Evolutionary conservation across 306 rosid species (phyloP).

Genomic region (Ochetophila trinervis): DNA sequence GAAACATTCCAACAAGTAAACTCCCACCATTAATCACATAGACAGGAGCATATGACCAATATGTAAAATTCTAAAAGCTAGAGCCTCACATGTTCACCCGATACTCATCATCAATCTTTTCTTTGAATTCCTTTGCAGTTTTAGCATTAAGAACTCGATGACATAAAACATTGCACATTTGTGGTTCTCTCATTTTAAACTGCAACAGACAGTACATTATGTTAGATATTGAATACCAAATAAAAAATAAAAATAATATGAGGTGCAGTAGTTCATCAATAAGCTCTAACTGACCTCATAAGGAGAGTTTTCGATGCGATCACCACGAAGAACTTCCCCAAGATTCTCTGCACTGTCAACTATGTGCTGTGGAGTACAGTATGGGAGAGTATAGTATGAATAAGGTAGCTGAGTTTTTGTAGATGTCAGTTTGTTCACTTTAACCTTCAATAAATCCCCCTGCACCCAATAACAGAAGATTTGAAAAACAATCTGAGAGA

Average conservation of each 20-base stretch:
- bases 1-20: neutral
- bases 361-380: conserved; percentile 64
- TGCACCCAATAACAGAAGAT: conserved; percentile 40
- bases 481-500: neutral
- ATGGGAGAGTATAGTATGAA: conserved; percentile 73
- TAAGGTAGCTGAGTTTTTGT: conserved; percentile 90
- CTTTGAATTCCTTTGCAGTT: conserved; percentile 66
- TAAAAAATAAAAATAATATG: conserved; percentile 1
- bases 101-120: conserved; percentile 83
- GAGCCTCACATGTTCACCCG: conserved; percentile 77
- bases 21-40: neutral
- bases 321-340: conserved; percentile 95
- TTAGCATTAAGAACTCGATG: conserved; percentile 53
- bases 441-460: conserved; percentile 71
- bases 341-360: conserved; percentile 92
- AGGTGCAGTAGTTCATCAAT: neutral
- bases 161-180: conserved; percentile 71
- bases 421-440: conserved; percentile 85
- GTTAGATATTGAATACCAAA: conserved; percentile 22
- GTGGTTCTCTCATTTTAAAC: conserved; percentile 93
- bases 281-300: conserved; percentile 51
- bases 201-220: conserved; percentile 27
- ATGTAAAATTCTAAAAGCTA: conserved; percentile 4
- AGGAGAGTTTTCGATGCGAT: conserved; percentile 85
- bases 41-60: conserved; percentile 4